Conservation (phyloP, 768 basidiomycete species). For the Rossbeevera mucosa region DNA sequence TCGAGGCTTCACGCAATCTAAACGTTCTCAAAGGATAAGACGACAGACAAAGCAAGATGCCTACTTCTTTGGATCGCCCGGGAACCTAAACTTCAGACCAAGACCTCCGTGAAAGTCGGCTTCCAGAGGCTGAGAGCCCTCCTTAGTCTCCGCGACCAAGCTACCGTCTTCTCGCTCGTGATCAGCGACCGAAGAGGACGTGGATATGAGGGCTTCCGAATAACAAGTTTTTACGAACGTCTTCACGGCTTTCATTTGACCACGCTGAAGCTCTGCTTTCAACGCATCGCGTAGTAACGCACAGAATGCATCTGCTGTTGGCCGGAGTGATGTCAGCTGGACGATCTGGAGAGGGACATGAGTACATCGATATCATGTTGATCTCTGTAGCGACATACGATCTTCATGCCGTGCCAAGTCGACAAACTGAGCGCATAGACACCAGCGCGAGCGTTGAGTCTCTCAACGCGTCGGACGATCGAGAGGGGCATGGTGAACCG, state of each 20-base stretch:
- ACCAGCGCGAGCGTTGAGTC: slow-evolving; percentile 88
- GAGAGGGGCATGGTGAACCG: slow-evolving; percentile 88
- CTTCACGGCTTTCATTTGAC: slow-evolving; percentile 92
- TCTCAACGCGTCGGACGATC: slow-evolving; percentile 89
- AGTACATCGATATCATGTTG: not conserved
- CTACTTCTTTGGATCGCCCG: slow-evolving; percentile 89
- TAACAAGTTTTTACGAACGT: slow-evolving; percentile 89
- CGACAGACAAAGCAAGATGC: slow-evolving; percentile 19
- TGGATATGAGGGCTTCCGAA: slow-evolving; percentile 79
- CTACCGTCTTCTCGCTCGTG: slow-evolving; percentile 68
- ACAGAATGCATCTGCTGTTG: slow-evolving; percentile 92
- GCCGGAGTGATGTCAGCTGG: slow-evolving; percentile 88
- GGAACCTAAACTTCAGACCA: slow-evolving; percentile 81
- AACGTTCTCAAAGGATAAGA: slow-evolving; percentile 8
- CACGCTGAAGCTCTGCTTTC: slow-evolving; percentile 82
- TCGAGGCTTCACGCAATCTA: slow-evolving; percentile 85
- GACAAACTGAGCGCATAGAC: slow-evolving; percentile 92
- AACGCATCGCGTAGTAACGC: slow-evolving; percentile 82
- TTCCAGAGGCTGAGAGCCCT: slow-evolving; percentile 41
- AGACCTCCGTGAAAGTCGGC: slow-evolving; percentile 71
- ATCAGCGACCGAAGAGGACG: slow-evolving; percentile 52
- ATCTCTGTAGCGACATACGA: slow-evolving; percentile 44
- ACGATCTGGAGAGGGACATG: slow-evolving; percentile 53
- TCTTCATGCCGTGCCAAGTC: slow-evolving; percentile 93
- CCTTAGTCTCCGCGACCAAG: slow-evolving; percentile 51